These are phyloP conservation scores for Lumnitzera littorea DNA, from an alignment of 345 rosid species.

Conservation along the genomic window DNA sequence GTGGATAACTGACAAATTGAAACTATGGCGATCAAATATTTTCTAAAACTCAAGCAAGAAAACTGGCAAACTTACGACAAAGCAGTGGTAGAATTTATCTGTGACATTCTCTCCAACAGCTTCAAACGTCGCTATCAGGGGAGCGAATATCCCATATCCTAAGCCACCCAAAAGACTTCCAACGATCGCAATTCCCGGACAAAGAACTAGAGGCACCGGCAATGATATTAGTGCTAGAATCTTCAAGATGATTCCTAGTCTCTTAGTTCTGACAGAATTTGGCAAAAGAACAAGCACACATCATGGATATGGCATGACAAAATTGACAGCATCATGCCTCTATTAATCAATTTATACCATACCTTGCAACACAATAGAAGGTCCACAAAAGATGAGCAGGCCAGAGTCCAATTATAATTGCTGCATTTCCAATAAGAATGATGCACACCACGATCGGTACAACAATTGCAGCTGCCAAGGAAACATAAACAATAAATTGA, in stretches of 20 bases:
- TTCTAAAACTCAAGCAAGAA: neutral
- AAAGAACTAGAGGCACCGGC: conserved; percentile 62
- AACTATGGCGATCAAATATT: neutral
- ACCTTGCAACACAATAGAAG: conserved; percentile 69
- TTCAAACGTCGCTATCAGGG: conserved; percentile 74
- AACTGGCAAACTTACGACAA: conserved; percentile 32
- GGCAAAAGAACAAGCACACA: neutral
- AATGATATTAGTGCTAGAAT: conserved; percentile 36
- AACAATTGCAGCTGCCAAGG: conserved; percentile 36
- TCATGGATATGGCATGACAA: neutral
- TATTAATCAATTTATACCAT: neutral
- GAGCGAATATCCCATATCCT: conserved; percentile 72
- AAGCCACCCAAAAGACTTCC: conserved; percentile 68
- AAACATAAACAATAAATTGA: neutral
- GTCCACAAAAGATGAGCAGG: conserved; percentile 75
- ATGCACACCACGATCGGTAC: conserved; percentile 49
- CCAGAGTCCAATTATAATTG: conserved; percentile 71
- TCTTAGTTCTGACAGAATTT: conserved; percentile 44
- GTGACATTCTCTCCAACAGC: conserved; percentile 52
- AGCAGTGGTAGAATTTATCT: conserved; percentile 69
- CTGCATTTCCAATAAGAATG: conserved; percentile 46
- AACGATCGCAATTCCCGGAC: conserved; percentile 55
- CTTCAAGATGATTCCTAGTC: conserved; percentile 67
- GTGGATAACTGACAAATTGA: neutral
- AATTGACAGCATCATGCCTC: neutral